phyloP scores from a whole-genome alignment of 2,329 filamentous ascomycete species.

The Aspergillus neoniger region DNA sequence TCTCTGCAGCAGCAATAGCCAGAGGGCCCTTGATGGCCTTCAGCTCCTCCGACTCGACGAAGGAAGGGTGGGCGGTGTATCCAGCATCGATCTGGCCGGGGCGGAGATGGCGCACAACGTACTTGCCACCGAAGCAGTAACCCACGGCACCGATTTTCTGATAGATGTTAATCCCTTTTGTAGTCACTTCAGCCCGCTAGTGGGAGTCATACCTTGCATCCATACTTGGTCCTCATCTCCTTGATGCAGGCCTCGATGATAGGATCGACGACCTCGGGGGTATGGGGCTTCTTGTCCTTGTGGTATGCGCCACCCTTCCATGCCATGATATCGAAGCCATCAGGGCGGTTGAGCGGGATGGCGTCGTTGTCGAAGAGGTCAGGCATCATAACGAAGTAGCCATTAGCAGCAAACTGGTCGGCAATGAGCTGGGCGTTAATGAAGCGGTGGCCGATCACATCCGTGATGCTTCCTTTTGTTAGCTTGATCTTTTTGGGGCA shows the following conservation, averaged over 20 bases:
- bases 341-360: slow-evolving; percentile 55
- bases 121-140: slow-evolving; percentile 57
- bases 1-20: slow-evolving; percentile 46
- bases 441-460: slow-evolving; percentile 31
- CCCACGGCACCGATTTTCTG: slow-evolving; percentile 48
- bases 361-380: slow-evolving; percentile 69
- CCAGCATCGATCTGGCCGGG: slow-evolving; percentile 20
- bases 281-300: slow-evolving; percentile 36
- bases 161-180: slow-evolving; percentile 4
- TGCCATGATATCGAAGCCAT: slow-evolving; percentile 50
- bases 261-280: slow-evolving; percentile 49
- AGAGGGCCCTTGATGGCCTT: slow-evolving; percentile 21
- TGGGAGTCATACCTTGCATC: not conserved
- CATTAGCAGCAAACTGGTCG: slow-evolving; percentile 70
- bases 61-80: slow-evolving; percentile 25
- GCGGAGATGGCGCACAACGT: slow-evolving; percentile 39
- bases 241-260: slow-evolving; percentile 49
- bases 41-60: slow-evolving; percentile 21
- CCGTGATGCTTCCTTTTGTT: not conserved
- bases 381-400: slow-evolving; percentile 66
- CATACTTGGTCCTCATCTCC: slow-evolving; percentile 31
- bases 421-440: slow-evolving; percentile 63
- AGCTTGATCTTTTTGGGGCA: too few relatives aligned
- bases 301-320: slow-evolving; percentile 48
- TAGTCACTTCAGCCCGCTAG: too few relatives aligned